Evolutionary conservation across 2,329 filamentous ascomycete genomes (phyloP).

Genomic region (Bipolaris bicolor): DNA sequence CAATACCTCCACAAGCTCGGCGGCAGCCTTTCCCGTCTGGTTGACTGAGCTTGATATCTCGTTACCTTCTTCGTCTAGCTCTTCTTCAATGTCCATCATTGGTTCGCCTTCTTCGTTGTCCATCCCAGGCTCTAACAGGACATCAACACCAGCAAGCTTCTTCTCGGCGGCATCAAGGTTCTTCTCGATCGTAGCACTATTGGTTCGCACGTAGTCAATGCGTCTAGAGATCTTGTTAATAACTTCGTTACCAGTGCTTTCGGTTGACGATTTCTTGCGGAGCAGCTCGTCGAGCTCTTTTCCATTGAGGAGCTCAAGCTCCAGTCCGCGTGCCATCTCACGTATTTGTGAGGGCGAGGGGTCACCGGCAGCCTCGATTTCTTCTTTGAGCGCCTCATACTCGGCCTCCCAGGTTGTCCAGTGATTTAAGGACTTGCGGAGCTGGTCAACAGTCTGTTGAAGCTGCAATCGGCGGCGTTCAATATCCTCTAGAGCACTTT

Average conservation of each 20-base stretch:
- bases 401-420: conserved; percentile 93
- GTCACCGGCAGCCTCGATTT: conserved; percentile 62
- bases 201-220: conserved; percentile 88
- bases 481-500: conserved; percentile 67
- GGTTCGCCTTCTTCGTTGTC: conserved; percentile 74
- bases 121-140: conserved; percentile 64
- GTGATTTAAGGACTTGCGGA: conserved; percentile 78
- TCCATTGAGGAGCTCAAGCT: conserved; percentile 67
- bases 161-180: conserved; percentile 73
- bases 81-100: conserved; percentile 88
- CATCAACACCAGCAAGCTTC: conserved; percentile 66
- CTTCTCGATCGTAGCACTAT: conserved; percentile 75
- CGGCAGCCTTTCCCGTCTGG: conserved; percentile 69
- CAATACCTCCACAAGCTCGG: conserved; percentile 73
- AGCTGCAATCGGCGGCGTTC: conserved; percentile 77
- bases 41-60: conserved; percentile 64
- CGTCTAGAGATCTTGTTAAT: conserved; percentile 72
- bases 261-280: conserved; percentile 52
- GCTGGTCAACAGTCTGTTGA: conserved; percentile 74
- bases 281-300: conserved; percentile 65
- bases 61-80: conserved; percentile 89
- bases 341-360: conserved; percentile 40
- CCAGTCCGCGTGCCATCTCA: conserved; percentile 63
- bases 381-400: conserved; percentile 87
- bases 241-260: conserved; percentile 67